A percentile compares a stretch with the other conserved stretches of the same genome.
These are phyloP conservation scores for Boletus insuetus DNA, from an alignment of 768 basidiomycete genomes.

Conservation along the genomic window DNA sequence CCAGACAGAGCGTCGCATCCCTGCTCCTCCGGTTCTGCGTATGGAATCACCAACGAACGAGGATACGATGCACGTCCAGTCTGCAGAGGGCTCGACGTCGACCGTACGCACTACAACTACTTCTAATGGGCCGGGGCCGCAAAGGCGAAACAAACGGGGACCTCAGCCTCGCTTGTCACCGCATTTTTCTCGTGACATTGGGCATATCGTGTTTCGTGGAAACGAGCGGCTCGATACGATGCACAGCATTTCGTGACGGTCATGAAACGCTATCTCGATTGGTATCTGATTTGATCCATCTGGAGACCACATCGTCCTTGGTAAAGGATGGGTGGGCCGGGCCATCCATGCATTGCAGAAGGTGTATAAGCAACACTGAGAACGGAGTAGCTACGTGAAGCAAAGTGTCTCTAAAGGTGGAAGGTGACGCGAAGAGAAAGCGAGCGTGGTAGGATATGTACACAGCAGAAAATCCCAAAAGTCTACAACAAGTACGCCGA, in stretches of 20 bases:
- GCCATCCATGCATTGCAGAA: background rate
- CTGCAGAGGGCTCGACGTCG: background rate
- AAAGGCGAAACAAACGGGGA: conserved; percentile 18
- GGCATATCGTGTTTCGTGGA: conserved; percentile 68
- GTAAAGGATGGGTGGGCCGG: background rate
- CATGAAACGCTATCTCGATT: background rate
- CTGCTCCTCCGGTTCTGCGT: conserved; percentile 51
- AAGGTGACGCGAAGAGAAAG: conserved; percentile 1
- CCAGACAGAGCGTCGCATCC: conserved; percentile 57
- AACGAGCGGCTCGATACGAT: conserved; percentile 41
- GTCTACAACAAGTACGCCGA: conserved; percentile 18
- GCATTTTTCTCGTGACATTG: conserved; percentile 58
- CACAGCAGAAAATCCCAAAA: background rate
- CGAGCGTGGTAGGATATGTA: background rate
- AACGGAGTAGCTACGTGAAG: background rate
- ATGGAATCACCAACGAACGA: background rate
- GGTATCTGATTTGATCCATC: background rate
- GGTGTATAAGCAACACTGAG: background rate
- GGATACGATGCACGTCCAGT: background rate
- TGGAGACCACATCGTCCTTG: background rate
- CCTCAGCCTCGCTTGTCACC: conserved; percentile 46
- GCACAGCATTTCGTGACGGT: background rate
- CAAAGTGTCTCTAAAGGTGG: background rate
- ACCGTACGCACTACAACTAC: background rate
- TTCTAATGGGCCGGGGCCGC: background rate